phyloP scores from a whole-genome alignment of 768 basidiomycete genomes.

The Hygrocybe coccinea region DNA sequence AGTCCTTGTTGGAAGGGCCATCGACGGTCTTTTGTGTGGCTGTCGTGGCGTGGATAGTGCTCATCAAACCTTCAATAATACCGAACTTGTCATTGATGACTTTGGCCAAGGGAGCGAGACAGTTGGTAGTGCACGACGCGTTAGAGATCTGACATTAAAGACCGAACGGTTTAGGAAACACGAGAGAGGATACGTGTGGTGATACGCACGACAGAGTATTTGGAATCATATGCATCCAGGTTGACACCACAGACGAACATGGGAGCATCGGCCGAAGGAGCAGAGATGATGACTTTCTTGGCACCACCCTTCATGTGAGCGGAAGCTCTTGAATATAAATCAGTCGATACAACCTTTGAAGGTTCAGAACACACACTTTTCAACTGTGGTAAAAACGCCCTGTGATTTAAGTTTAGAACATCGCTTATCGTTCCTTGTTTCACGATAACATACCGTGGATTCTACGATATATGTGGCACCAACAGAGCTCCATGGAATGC shows the following conservation, averaged over 20 bases:
- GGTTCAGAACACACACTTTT: conserved; percentile 51
- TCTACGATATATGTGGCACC: conserved; percentile 95
- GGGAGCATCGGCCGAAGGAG: conserved; percentile 93
- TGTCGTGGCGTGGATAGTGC: conserved; percentile 95
- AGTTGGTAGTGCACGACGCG: conserved; percentile 99
- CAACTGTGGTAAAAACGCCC: conserved; percentile 97
- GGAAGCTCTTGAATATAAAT: conserved; percentile 60
- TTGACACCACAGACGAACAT: conserved; percentile 97
- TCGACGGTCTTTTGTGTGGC: conserved; percentile 96
- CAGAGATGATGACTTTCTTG: conserved; percentile 99
- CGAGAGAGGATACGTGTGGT: conserved; percentile 1
- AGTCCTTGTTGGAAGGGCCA: conserved; percentile 92
- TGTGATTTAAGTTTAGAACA: conserved; percentile 27
- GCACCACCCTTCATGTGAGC: conserved; percentile 97
- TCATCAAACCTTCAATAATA: conserved; percentile 97
- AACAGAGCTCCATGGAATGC: conserved; percentile 75
- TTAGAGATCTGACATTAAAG: conserved; percentile 74
- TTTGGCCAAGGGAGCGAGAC: conserved; percentile 98
- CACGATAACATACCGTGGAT: conserved; percentile 64
- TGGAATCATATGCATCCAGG: conserved; percentile 84
- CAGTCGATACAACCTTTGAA: conserved; percentile 9
- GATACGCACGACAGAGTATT: conserved; percentile 72
- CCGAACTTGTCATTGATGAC: conserved; percentile 96
- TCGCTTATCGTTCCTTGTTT: not conserved
- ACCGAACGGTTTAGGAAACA: not conserved